Conservation (phyloP, 495 filamentous ascomycete genomes). For the Sordaria brevicollis region DNA sequence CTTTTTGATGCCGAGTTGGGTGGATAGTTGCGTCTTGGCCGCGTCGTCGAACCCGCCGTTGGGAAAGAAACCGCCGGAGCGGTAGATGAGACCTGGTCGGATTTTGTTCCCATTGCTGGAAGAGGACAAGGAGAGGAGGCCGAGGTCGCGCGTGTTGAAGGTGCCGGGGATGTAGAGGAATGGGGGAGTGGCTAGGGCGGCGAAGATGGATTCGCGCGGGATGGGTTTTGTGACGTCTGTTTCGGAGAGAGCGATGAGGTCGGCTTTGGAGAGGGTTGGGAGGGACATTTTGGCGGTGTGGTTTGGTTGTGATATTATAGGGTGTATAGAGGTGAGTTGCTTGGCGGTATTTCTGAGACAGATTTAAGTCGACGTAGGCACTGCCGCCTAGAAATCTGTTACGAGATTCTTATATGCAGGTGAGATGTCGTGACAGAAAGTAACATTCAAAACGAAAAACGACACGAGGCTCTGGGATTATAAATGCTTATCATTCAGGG, state of each 20-base stretch:
- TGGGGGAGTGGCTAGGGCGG: slow-evolving; percentile 33
- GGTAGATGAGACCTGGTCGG: slow-evolving; percentile 38
- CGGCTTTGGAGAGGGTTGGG: slow-evolving; percentile 3
- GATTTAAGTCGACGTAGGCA: neutral
- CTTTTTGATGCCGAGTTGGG: slow-evolving; percentile 25
- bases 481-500: neutral
- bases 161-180: slow-evolving; percentile 43
- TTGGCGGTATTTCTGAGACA: no score
- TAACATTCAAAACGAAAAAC: neutral
- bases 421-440: neutral
- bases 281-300: slow-evolving; percentile 13
- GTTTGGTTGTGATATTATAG: neutral
- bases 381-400: neutral
- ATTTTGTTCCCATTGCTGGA: slow-evolving; percentile 16
- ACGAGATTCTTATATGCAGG: neutral
- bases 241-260: slow-evolving; percentile 26
- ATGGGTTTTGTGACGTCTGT: slow-evolving; percentile 28
- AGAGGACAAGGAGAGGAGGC: slow-evolving; percentile 26
- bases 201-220: slow-evolving; percentile 12
- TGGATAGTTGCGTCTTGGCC: slow-evolving; percentile 26
- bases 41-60: slow-evolving; percentile 19
- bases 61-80: slow-evolving; percentile 35
- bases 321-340: neutral
- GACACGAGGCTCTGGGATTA: neutral
- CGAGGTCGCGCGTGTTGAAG: slow-evolving; percentile 47